A percentile compares a stretch with the other conserved stretches of the same genome.
Evolutionary conservation across 2,329 filamentous ascomycete species (phyloP).

Genomic region (Fusarium sterilihyphosum): DNA sequence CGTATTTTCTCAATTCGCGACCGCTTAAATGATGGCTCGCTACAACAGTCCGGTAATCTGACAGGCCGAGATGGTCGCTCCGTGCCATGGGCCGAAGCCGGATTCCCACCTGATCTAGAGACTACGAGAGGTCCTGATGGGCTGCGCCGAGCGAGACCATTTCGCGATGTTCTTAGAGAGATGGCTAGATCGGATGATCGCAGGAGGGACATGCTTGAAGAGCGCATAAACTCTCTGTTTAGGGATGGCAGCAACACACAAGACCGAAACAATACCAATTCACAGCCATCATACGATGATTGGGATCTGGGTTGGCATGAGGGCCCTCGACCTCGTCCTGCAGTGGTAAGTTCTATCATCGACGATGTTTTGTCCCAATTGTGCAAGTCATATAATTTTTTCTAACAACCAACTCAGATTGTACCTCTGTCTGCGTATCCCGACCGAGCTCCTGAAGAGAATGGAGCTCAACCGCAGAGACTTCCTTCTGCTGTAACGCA

Average conservation of each 20-base stretch:
- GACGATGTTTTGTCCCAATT: not conserved
- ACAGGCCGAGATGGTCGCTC: constrained; percentile 24
- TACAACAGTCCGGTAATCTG: constrained; percentile 5
- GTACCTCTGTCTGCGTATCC: not conserved
- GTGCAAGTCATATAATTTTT: not conserved
- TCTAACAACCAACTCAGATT: constrained; percentile 22
- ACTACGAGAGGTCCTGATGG: constrained; percentile 12
- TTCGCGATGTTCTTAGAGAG: constrained; percentile 42
- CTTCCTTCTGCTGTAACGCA: not conserved
- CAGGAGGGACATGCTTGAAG: constrained; percentile 43
- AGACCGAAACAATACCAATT: constrained; percentile 12
- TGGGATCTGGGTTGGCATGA: constrained; percentile 43
- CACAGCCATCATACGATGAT: constrained; percentile 5
- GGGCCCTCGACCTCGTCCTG: constrained; percentile 30
- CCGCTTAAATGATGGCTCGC: constrained; percentile 18
- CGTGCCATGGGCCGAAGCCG: constrained; percentile 38
- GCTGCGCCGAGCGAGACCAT: constrained; percentile 23
- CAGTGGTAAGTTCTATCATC: constrained; percentile 35
- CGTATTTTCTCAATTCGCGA: constrained; percentile 44
- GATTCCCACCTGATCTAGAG: constrained; percentile 21
- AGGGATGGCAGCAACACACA: constrained; percentile 26
- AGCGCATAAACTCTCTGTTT: constrained; percentile 43
- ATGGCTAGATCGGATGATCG: constrained; percentile 38
- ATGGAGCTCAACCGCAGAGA: not conserved
- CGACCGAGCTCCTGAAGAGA: not conserved